Conservation (phyloP, 2,329 filamentous ascomycete species). For the Falciphora oryzae region DNA sequence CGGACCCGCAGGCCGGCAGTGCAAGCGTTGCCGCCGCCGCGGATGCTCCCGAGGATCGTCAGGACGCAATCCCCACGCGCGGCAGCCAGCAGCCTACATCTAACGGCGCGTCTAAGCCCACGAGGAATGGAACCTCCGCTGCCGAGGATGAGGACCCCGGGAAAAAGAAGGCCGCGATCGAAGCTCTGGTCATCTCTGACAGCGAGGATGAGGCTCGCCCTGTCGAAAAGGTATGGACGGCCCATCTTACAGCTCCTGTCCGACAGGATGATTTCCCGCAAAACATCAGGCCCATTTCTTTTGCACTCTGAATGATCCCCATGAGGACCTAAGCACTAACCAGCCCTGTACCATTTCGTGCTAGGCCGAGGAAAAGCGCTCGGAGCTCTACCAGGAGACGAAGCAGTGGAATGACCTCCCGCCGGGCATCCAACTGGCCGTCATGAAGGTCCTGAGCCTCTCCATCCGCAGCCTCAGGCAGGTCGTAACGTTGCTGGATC, state of each 20-base stretch:
- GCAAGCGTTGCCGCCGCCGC: neutral
- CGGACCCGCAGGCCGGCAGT: neutral
- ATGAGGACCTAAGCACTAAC: no score
- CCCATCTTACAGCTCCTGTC: no score
- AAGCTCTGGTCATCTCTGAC: neutral
- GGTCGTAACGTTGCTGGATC: constrained; percentile 8
- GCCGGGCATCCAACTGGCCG: constrained; percentile 14
- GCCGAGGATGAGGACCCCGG: no score
- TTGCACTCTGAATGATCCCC: no score
- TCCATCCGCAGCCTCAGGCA: constrained; percentile 7
- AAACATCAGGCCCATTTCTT: no score
- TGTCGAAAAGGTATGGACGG: no score
- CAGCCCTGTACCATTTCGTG: no score
- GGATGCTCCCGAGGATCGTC: neutral
- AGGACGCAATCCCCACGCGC: neutral
- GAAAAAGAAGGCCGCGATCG: neutral
- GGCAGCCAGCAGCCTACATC: neutral
- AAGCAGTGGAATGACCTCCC: constrained; percentile 9
- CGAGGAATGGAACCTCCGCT: no score
- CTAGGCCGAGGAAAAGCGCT: no score
- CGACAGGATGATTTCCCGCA: no score
- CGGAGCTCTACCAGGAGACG: no score
- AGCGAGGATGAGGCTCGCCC: neutral
- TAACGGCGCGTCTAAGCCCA: no score
- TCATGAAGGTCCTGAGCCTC: constrained; percentile 14